Evolutionary conservation across 2,329 filamentous ascomycete species (phyloP).

Genomic region (Metarhizium anisopliae): DNA sequence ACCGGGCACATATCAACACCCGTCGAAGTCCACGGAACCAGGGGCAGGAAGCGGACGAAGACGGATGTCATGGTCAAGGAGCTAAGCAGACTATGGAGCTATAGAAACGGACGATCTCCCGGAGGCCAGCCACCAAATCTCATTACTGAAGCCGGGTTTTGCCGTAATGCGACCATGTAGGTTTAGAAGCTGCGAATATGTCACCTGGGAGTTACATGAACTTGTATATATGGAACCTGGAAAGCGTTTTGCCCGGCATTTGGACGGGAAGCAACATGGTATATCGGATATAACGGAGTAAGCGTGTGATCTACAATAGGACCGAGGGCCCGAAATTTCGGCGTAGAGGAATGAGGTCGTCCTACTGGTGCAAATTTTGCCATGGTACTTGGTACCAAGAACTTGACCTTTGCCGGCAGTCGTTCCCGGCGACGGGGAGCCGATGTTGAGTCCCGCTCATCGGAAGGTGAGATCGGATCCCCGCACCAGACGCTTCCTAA

Average conservation of each 20-base stretch:
- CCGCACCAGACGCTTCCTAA: not conserved
- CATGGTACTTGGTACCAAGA: not conserved
- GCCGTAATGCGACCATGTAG: slow-evolving; percentile 31
- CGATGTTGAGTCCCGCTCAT: not conserved
- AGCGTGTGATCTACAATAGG: too few species aligned
- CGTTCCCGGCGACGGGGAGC: not conserved
- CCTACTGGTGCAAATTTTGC: not conserved
- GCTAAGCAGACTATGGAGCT: slow-evolving; percentile 53
- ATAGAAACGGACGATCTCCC: slow-evolving; percentile 50
- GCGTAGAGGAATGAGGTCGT: not conserved
- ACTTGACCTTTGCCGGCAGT: not conserved
- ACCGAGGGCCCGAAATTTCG: too few species aligned
- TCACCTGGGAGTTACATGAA: not conserved
- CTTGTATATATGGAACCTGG: not conserved
- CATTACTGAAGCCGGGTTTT: slow-evolving; percentile 24
- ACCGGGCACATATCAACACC: slow-evolving; percentile 23
- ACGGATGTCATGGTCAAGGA: slow-evolving; percentile 45
- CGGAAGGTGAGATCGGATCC: not conserved
- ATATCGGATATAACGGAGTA: not conserved
- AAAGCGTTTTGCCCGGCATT: not conserved
- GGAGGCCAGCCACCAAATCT: slow-evolving; percentile 30
- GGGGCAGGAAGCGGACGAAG: slow-evolving; percentile 17
- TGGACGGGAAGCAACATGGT: not conserved
- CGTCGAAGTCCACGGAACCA: slow-evolving; percentile 29
- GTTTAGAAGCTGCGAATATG: not conserved